Conservation (phyloP, 306 rosid species). For the Macrotyloma uniflorum region DNA sequence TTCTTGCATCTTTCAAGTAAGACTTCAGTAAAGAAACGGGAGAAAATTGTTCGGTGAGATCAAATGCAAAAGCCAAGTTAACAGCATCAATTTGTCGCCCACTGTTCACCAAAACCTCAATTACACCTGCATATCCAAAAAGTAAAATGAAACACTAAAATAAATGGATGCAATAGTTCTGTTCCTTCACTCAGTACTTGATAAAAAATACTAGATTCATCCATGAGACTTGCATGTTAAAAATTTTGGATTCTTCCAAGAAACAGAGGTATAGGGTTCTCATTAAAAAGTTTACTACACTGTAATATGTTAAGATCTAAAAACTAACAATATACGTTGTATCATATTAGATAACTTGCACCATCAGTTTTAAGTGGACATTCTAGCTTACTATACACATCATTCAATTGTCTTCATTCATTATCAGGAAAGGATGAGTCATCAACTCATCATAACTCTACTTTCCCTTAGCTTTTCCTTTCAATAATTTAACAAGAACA, state of each 20-base stretch:
- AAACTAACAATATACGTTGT: not conserved
- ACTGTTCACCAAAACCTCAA: slow-evolving; percentile 75
- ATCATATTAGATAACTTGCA: not conserved
- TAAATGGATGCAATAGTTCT: slow-evolving; percentile 6
- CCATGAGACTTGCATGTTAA: slow-evolving; percentile 1
- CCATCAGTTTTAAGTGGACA: not conserved
- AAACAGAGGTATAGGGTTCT: not conserved
- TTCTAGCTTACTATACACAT: slow-evolving; percentile 23
- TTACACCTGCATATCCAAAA: slow-evolving; percentile 69
- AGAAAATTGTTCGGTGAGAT: slow-evolving; percentile 71
- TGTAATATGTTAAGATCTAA: not conserved
- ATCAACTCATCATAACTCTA: slow-evolving; percentile 2
- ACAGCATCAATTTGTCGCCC: slow-evolving; percentile 98
- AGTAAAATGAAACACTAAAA: slow-evolving; percentile 32
- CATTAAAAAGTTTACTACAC: not conserved
- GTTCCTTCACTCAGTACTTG: slow-evolving; percentile 25
- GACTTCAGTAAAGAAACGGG: slow-evolving; percentile 87
- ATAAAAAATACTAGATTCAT: slow-evolving; percentile 29
- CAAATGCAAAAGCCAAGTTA: slow-evolving; percentile 92
- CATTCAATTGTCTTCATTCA: slow-evolving; percentile 1
- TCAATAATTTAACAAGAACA: slow-evolving; percentile 15
- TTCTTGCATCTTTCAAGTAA: slow-evolving; percentile 90
- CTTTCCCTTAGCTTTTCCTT: slow-evolving; percentile 4
- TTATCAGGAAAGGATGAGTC: slow-evolving; percentile 9
- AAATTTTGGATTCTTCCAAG: slow-evolving; percentile 13